phyloP scores from a whole-genome alignment of 2,329 filamentous ascomycete genomes.

The Trichoderma semiorbis region DNA sequence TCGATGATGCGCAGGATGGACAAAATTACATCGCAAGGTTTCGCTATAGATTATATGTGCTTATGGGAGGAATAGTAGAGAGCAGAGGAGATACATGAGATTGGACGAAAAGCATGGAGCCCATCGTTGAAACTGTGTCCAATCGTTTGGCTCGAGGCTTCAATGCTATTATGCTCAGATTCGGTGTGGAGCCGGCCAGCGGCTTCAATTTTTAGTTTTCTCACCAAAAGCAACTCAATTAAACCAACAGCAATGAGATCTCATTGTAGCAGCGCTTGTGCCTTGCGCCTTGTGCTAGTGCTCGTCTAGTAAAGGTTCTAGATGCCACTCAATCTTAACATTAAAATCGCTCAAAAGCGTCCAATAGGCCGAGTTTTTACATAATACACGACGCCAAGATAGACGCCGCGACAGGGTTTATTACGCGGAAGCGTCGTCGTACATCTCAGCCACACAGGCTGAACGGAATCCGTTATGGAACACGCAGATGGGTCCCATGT shows the following conservation, averaged over 20 bases:
- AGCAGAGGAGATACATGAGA: not conserved
- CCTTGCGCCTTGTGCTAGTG: not conserved
- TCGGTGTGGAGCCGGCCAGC: not conserved
- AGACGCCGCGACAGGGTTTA: not conserved
- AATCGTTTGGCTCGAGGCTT: not conserved
- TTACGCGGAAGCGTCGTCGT: constrained; percentile 4
- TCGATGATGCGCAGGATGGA: not conserved
- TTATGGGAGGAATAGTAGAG: not conserved
- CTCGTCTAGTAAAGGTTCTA: not conserved
- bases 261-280: not conserved
- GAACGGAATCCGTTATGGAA: not conserved
- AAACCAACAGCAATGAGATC: not conserved
- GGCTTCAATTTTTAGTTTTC: not conserved
- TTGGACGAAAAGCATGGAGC: not conserved
- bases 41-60: not conserved
- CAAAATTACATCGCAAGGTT: not conserved
- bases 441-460: not conserved
- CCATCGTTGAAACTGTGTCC: not conserved
- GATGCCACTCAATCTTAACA: not conserved
- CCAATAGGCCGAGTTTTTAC: not conserved
- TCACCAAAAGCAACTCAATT: not conserved
- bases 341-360: not conserved
- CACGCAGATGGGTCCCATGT: not conserved
- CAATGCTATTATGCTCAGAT: not conserved
- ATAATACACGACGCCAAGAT: not conserved